These are phyloP conservation scores for Geotrichum phurueaensis DNA, from an alignment of 1,139 yeast species.

Conservation along the genomic window DNA sequence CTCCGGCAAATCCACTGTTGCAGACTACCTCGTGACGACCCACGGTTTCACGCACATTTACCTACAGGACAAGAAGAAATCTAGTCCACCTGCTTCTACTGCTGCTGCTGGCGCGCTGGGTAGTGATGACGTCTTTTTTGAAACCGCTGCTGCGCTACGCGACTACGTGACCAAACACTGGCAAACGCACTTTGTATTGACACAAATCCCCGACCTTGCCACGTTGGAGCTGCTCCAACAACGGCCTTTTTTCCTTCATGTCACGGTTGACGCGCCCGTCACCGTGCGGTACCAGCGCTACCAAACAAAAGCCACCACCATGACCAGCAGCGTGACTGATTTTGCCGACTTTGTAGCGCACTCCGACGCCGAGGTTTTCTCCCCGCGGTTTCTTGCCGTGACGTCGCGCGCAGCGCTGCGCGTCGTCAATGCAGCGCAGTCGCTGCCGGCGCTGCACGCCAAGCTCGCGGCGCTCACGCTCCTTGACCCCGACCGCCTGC, in stretches of 20 bases:
- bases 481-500: slow-evolving; percentile 52
- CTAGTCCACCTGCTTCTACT: slow-evolving; percentile 22
- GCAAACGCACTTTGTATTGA: slow-evolving; percentile 57
- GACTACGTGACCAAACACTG: slow-evolving; percentile 66
- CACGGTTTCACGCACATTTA: slow-evolving; percentile 48
- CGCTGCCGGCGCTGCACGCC: slow-evolving; percentile 19
- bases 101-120: slow-evolving; percentile 1
- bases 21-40: slow-evolving; percentile 45
- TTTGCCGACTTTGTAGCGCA: background rate
- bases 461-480: slow-evolving; percentile 53
- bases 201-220: slow-evolving; percentile 43
- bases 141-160: slow-evolving; percentile 44
- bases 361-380: background rate
- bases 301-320: slow-evolving; percentile 45
- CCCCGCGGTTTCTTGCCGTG: background rate
- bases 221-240: slow-evolving; percentile 51
- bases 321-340: background rate
- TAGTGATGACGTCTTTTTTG: slow-evolving; percentile 29
- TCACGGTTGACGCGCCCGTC: slow-evolving; percentile 74
- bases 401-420: background rate
- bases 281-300: slow-evolving; percentile 46
- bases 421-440: background rate
- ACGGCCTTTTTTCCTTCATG: slow-evolving; percentile 80
- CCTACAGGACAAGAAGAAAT: slow-evolving; percentile 17
- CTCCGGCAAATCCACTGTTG: slow-evolving; percentile 65